A percentile compares a stretch with the other conserved stretches of the same genome.
phyloP scores from a whole-genome alignment of 148 eudicot genomes.

The Vaccinium myrtillus region DNA sequence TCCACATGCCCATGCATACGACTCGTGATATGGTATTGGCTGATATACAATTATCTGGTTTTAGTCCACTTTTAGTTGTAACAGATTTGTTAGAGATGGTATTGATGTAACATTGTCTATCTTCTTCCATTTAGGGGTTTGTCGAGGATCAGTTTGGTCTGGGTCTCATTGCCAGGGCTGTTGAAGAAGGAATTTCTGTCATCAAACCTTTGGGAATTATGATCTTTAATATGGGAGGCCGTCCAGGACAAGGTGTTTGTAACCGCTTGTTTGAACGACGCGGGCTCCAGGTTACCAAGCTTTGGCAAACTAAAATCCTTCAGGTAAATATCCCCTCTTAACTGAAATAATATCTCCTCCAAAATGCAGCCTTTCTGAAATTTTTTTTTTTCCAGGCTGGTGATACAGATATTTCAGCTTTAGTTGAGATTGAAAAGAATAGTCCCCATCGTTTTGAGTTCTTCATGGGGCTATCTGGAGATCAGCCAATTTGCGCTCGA shows the following conservation, averaged over 20 bases:
- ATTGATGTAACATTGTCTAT: background rate
- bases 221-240: conserved; percentile 99
- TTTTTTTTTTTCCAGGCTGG: conserved; percentile 60
- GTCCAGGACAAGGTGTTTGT: conserved; percentile 99
- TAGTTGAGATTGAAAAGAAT: conserved; percentile 94
- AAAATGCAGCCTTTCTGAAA: conserved; percentile 12
- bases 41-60: background rate
- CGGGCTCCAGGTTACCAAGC: conserved; percentile 80
- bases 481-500: conserved; percentile 96
- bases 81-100: background rate
- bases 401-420: conserved; percentile 92
- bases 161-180: conserved; percentile 94
- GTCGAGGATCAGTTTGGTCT: conserved; percentile 99
- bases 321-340: conserved; percentile 47
- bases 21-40: background rate
- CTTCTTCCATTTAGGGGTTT: conserved; percentile 59
- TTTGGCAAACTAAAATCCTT: conserved; percentile 97
- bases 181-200: conserved; percentile 95
- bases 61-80: background rate
- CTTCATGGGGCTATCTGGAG: conserved; percentile 97
- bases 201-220: conserved; percentile 90
- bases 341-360: background rate
- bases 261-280: conserved; percentile 96
- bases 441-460: conserved; percentile 99
- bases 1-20: background rate